Evolutionary conservation across 768 basidiomycete genomes (phyloP).

Genomic region (Kwoniella europaea): DNA sequence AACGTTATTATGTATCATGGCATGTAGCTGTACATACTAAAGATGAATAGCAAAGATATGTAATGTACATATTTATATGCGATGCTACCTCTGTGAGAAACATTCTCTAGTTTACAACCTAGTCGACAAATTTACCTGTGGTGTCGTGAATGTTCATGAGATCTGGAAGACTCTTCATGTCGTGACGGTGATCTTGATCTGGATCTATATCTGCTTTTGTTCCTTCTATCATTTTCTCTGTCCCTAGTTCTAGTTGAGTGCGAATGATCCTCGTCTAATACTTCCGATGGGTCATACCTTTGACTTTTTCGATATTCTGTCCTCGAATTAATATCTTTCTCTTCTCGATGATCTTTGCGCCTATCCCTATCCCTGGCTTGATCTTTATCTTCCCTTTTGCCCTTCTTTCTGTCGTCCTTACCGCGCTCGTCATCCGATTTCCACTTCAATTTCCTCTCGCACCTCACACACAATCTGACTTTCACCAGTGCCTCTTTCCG

Average conservation of each 20-base stretch:
- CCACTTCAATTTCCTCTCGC: slow-evolving; percentile 84
- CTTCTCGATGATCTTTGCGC: not conserved
- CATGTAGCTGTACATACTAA: not conserved
- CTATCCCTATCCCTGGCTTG: not conserved
- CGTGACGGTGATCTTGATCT: slow-evolving; percentile 8
- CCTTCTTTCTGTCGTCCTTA: slow-evolving; percentile 2
- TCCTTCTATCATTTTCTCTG: not conserved
- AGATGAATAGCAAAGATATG: not conserved
- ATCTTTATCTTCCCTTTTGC: not conserved
- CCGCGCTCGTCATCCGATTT: slow-evolving; percentile 26
- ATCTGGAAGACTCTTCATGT: not conserved
- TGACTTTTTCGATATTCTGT: too few relatives aligned
- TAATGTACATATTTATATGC: not conserved
- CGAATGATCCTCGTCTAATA: not conserved
- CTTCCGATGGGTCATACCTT: not conserved
- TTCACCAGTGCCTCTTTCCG: slow-evolving; percentile 84
- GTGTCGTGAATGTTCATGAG: not conserved
- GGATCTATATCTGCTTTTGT: not conserved
- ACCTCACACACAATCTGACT: slow-evolving; percentile 79
- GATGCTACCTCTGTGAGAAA: not conserved
- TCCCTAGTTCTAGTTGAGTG: not conserved
- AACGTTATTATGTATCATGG: not conserved
- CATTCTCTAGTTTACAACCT: not conserved
- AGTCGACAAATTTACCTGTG: not conserved
- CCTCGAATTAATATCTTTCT: not conserved